Evolutionary conservation across 305 asterid species (phyloP), one percentile per base, ranked within the genome.

Genomic region (Fraxinus platypoda): DNA sequence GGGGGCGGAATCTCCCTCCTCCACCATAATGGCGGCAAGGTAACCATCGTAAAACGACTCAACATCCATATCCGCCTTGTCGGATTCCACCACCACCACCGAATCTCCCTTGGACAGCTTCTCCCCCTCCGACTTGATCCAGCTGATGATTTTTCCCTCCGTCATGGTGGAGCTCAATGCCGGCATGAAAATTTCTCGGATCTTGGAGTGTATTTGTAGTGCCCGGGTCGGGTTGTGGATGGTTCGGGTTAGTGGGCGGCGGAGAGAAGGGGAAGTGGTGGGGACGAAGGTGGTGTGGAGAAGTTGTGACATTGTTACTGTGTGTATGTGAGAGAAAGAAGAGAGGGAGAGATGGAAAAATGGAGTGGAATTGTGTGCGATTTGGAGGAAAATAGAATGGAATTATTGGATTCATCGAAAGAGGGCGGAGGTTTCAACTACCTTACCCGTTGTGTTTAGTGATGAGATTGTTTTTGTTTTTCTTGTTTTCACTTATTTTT

Each of bases 161-260:
- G 98, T 92, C 98, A 95, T 93, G 17, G 98, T 95, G 37, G 98
- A 95, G 88, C 97, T 93, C 64, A 93, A 90, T 0, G 98, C 97
- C 6, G 98, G 97, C 96, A 95, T 93, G 88, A 95, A 95, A 75
- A 94, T 94, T 86, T 94, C 98, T 0, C 96, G 95, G 95, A 93
- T 94, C 96, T 94, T 94, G 83, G 97, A 83, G 59, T 91, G 91
- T 12, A 92, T 74, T 19, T 83, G 94, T 86, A 86, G 46, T 5
- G 78, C 31, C 68, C 87, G 83, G 54, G 84, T 85, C 28, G 83
- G 83, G 75, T 62, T 8, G 33, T 74, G 2, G 64, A 84, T 4
- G 8, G 43, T 19, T 76, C 73, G 38, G 74, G 80, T 75, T 78
- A 81, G 15, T 78, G 64, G 82, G 86, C 87, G 91, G 88, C 80